Base-by-base conservation (phyloP, 2,329 filamentous ascomycete species). In the Venturia aucupariae region DNA sequence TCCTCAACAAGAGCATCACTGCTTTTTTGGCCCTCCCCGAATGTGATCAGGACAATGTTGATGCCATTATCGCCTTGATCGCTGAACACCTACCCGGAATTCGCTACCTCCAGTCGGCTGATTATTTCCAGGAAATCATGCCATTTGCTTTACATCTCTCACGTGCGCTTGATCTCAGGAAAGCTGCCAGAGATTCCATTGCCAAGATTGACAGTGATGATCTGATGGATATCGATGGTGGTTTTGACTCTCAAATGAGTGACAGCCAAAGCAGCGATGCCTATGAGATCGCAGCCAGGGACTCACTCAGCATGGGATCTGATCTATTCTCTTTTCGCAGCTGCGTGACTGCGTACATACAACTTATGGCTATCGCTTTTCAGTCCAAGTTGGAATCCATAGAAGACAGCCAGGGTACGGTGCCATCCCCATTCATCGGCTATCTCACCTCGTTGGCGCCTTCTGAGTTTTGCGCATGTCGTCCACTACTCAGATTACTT, bases 161-260 rank as follows among this genome's bases (percentile, higher is more conserved):
- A 63, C 69, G 67, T 68, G 71, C 72, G 41, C 64, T 77, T 6
- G 67, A 65, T 7, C 27, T 22, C 6, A 35, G 62, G 15, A 46
- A 42, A 39, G 13, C 24, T 22, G 35, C 30, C 27, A 63, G 24
- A 32, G 27, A 38, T n/a, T 35, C 48, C 8, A 27, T 24, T 17
- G 27, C 54, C 24, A 63, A 54, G 41, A 67, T 67, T 10, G 71
- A 72, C 63, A 71, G 78, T 4, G 75, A 79, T 11, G 68, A 87
- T 68, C 71, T 80, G 6, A 88, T 90, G 85, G 86, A 90, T 64
- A 70, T 91, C 5, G 88, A 91, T 69, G 80, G 81, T 41, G 80
- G 83, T 15, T 86, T 88, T 64, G 82, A 84, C 48, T 85, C 85
- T 0, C 84, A 88, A 68, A 35, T 27, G 17, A 66, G 65, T 55